Evolutionary conservation across 192 early-diverging fungal genomes (phyloP).

Genomic region (Anaeromyces robustus): DNA sequence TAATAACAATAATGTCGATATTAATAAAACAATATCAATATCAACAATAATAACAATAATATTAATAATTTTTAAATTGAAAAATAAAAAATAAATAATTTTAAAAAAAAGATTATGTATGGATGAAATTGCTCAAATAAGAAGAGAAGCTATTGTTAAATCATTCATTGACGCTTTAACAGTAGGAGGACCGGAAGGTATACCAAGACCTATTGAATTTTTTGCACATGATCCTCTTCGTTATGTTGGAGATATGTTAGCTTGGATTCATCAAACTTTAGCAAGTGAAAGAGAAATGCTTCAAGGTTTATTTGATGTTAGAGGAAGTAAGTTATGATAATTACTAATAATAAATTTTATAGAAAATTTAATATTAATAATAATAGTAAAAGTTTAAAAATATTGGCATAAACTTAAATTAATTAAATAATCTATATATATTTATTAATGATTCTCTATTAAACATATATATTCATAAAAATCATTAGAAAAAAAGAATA

Average conservation of each 20-base stretch:
- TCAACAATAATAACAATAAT: too few relatives aligned
- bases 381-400: too few relatives aligned
- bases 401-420: too few relatives aligned
- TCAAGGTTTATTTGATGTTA: slow-evolving; percentile 48
- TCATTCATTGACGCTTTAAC: slow-evolving; percentile 61
- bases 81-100: not conserved
- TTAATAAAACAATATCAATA: too few relatives aligned
- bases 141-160: slow-evolving; percentile 43
- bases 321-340: slow-evolving; percentile 5
- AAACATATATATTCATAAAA: too few relatives aligned
- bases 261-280: slow-evolving; percentile 87
- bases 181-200: slow-evolving; percentile 55
- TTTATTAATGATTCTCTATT: too few relatives aligned
- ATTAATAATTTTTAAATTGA: too few relatives aligned
- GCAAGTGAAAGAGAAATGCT: slow-evolving; percentile 79
- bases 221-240: slow-evolving; percentile 82
- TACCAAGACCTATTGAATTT: slow-evolving; percentile 77
- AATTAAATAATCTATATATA: too few relatives aligned
- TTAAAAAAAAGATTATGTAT: slow-evolving; percentile 31
- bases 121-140: slow-evolving; percentile 55
- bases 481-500: not conserved
- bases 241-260: slow-evolving; percentile 91
- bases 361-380: too few relatives aligned
- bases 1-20: too few relatives aligned
- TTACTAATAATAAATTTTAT: too few relatives aligned